Evolutionary conservation across 1,139 yeast genomes (phyloP).

Genomic region (Geotrichum citri-aurantii): DNA sequence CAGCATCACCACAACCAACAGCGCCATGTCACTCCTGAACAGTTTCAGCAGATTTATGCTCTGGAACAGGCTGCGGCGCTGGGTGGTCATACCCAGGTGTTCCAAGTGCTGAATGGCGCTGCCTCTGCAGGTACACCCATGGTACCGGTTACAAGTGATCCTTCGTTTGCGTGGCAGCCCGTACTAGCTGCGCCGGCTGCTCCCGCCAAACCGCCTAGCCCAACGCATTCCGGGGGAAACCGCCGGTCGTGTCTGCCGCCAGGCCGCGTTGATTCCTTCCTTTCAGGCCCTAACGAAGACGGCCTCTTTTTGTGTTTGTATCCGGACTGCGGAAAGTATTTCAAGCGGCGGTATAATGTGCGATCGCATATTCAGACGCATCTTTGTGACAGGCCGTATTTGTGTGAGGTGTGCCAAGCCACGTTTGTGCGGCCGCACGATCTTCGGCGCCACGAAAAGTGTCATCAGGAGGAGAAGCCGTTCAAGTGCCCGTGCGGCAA

Average conservation of each 20-base stretch:
- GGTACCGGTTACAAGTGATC: constrained; percentile 1
- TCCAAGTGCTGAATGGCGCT: constrained; percentile 16
- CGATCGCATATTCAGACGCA: constrained; percentile 97
- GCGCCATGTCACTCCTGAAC: constrained; percentile 16
- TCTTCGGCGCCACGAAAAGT: constrained; percentile 80
- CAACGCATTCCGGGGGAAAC: constrained; percentile 22
- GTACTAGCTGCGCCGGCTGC: constrained; percentile 35
- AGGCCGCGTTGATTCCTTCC: constrained; percentile 80
- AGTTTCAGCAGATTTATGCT: constrained; percentile 17
- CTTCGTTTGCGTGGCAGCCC: constrained; percentile 35
- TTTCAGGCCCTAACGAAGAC: constrained; percentile 72
- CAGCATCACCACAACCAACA: constrained; percentile 17
- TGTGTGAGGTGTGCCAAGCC: constrained; percentile 53
- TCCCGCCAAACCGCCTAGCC: constrained; percentile 29
- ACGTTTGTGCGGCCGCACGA: constrained; percentile 89
- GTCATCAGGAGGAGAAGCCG: constrained; percentile 67
- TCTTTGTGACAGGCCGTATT: constrained; percentile 83
- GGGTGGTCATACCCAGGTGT: constrained; percentile 15
- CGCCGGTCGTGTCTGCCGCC: constrained; percentile 70
- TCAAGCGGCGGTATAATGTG: constrained; percentile 88
- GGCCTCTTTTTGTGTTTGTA: constrained; percentile 63
- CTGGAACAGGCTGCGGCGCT: constrained; percentile 17
- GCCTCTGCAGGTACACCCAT: neutral
- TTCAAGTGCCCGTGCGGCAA: constrained; percentile 87
- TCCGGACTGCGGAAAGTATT: constrained; percentile 74